Evolutionary conservation across 2,329 filamentous ascomycete genomes (phyloP), one percentile per base, ranked within the genome.

Genomic region (Emergomyces orientalis): DNA sequence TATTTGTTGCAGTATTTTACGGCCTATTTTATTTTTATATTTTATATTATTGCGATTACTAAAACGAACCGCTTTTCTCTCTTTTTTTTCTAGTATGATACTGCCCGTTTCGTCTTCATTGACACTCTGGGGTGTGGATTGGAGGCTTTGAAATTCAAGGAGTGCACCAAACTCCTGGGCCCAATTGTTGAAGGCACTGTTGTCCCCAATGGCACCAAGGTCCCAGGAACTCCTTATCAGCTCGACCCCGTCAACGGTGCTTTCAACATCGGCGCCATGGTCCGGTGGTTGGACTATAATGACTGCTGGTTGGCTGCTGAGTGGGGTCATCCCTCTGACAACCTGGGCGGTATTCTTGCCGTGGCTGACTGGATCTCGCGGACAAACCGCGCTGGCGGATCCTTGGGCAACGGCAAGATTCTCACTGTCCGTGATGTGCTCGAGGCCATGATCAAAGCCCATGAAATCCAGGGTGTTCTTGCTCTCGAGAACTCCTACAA

Each of bases 261-360:
- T 67, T 97, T 99, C 86, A 97, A 97, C 84, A 97, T 99, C 71
- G 94, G 94, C 71, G 89, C 94, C 72, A 96, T 96, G 88, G 96
- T 99, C 80, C 86, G 94, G 74, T 99, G 94, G 94, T 86, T 99
- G 72, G 94, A 99, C 81, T 99, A 97, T 85, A 99, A 99, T 78
- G 94, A 99, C 84, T 97, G 94, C 86, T 99, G 93, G 94, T 84
- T 97, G 67, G 94, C 93, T 54, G 94, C 94, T 63, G 94, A 99
- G 81, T 99, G 94, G 94, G 94, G 94, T 64, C 94, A 99, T 78
- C 94, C 94, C 66, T 97, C 92, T 4, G 94, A 99, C 82, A 99
- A 99, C 82, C 79, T 99, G 70, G 94, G 94, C 67, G 94, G 93
- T 72, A 99, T 99, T 75, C 86, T 99, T 66, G 91, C 93, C 56